These are phyloP conservation scores for Pythium periplocum DNA, from an alignment of 352 stramenopile genomes.

Conservation along the genomic window DNA sequence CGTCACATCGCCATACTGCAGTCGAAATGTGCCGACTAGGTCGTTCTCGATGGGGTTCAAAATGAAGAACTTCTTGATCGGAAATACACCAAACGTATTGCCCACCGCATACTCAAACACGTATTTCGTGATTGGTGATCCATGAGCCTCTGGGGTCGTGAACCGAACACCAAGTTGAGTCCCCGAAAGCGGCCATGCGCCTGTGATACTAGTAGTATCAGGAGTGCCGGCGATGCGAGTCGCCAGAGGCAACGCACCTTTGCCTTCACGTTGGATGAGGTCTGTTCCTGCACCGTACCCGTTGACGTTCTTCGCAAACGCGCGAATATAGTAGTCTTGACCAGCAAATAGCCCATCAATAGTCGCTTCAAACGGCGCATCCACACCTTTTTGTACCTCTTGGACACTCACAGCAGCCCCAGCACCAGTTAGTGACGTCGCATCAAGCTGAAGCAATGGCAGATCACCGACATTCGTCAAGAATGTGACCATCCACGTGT, in stretches of 20 bases:
- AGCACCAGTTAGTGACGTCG: constrained; percentile 36
- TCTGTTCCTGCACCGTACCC: constrained; percentile 59
- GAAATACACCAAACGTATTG: constrained; percentile 34
- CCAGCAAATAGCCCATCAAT: constrained; percentile 36
- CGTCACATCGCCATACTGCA: constrained; percentile 54
- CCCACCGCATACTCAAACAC: constrained; percentile 54
- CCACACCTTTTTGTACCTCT: constrained; percentile 58
- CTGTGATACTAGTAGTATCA: constrained; percentile 28
- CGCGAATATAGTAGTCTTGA: constrained; percentile 57
- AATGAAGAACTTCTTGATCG: constrained; percentile 46
- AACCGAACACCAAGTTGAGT: constrained; percentile 40
- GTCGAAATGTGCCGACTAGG: constrained; percentile 52
- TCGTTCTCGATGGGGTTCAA: constrained; percentile 44
- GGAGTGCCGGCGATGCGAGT: constrained; percentile 32
- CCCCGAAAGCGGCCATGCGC: constrained; percentile 46
- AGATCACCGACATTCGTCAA: constrained; percentile 62
- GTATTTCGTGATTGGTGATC: constrained; percentile 40
- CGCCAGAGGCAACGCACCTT: constrained; percentile 44
- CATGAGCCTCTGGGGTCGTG: constrained; percentile 12
- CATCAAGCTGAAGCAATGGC: constrained; percentile 40
- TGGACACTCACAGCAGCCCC: constrained; percentile 30
- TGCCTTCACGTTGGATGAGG: constrained; percentile 48
- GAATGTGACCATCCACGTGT: constrained; percentile 67
- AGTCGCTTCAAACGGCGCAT: constrained; percentile 55
- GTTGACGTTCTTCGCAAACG: constrained; percentile 61